These are phyloP conservation scores for Sporobolus alterniflorus DNA, from an alignment of 202 grass and related monocot species.

Conservation along the genomic window DNA sequence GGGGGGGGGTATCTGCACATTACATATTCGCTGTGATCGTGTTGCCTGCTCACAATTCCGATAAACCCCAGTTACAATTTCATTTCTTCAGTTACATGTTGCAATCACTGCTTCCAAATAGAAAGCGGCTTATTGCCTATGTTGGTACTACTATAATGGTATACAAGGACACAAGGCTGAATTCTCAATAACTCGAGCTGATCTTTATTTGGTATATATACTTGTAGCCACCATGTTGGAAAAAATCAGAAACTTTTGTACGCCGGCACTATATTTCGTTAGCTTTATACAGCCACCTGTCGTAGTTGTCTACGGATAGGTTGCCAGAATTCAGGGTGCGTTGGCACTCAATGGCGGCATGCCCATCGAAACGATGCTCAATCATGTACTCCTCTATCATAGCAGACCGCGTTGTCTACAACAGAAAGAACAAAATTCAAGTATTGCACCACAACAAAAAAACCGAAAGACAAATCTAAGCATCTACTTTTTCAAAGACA, in stretches of 20 bases:
- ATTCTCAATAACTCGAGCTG: not conserved
- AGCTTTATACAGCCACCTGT: slow-evolving; percentile 29
- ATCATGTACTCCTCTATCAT: no score
- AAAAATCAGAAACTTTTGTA: slow-evolving; percentile 21
- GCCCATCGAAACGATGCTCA: not conserved
- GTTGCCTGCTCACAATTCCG: not conserved
- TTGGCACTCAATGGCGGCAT: not conserved
- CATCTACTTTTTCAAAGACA: no score
- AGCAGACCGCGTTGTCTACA: no score
- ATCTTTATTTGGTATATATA: slow-evolving; percentile 41
- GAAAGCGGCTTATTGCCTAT: no score
- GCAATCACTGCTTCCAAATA: slow-evolving; percentile 15
- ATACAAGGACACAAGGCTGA: no score
- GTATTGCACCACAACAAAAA: no score
- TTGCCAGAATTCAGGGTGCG: not conserved
- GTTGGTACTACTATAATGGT: no score
- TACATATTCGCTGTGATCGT: not conserved
- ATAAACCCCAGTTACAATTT: not conserved
- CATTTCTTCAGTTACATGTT: not conserved
- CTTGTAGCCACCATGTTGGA: slow-evolving; percentile 23
- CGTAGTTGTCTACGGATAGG: slow-evolving; percentile 18
- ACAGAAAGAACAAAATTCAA: no score
- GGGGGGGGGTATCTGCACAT: no score
- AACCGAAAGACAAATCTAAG: no score
- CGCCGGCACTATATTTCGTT: not conserved